Percentiles rank a stretch among this genome's conserved stretches.
Evolutionary conservation across 73 alveolate species (phyloP).

Genomic region (Blepharisma stoltei): DNA sequence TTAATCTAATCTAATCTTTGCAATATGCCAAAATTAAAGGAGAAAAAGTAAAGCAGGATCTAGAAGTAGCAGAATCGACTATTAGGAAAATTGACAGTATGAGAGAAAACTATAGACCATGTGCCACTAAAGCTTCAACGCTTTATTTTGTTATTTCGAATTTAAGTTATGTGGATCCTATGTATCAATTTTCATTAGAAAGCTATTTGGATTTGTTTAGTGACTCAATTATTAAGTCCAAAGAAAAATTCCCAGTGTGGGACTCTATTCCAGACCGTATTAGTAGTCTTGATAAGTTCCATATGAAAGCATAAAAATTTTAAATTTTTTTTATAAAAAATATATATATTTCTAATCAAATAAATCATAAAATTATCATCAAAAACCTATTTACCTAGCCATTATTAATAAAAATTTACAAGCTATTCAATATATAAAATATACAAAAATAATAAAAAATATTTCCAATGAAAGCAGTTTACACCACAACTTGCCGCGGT

Average conservation of each 20-base stretch:
- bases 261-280: slow-evolving; percentile 72
- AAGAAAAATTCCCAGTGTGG: slow-evolving; percentile 73
- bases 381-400: too few relatives aligned
- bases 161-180: slow-evolving; percentile 77
- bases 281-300: slow-evolving; percentile 74
- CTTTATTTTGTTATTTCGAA: slow-evolving; percentile 81
- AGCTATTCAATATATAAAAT: too few relatives aligned
- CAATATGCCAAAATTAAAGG: slow-evolving; percentile 59
- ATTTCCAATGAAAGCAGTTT: slow-evolving; percentile 85
- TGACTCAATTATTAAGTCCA: slow-evolving; percentile 81
- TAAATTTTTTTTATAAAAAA: too few relatives aligned
- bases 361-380: too few relatives aligned
- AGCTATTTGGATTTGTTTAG: slow-evolving; percentile 85
- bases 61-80: slow-evolving; percentile 63
- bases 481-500: slow-evolving; percentile 96
- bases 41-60: slow-evolving; percentile 57
- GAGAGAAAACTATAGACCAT: slow-evolving; percentile 87
- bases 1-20: too few relatives aligned
- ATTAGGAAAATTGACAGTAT: slow-evolving; percentile 87
- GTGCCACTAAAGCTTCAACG: slow-evolving; percentile 78
- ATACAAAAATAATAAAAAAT: too few relatives aligned
- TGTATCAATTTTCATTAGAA: slow-evolving; percentile 91
- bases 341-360: too few relatives aligned
- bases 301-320: slow-evolving; percentile 74
- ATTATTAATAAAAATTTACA: too few relatives aligned